Evolutionary conservation across 2,329 filamentous ascomycete genomes (phyloP), one percentile per base, ranked within the genome.

Genomic region (Colletotrichum truncatum): DNA sequence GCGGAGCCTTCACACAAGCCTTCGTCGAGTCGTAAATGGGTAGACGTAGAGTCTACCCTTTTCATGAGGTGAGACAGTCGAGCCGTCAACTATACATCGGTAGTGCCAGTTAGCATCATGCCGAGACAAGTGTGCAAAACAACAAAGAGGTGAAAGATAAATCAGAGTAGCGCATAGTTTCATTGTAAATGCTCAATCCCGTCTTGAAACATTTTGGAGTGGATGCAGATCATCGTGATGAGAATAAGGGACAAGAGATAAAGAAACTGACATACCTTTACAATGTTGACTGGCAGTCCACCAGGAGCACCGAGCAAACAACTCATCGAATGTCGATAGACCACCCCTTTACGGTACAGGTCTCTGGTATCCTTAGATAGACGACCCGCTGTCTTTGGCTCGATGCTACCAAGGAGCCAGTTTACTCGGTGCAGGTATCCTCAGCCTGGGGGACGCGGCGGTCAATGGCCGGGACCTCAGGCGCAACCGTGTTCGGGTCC

Each of bases 201-300:
- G 76, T 78, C 76, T 78, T 77, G 75, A 78, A 78, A 78, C 76
- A 78, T 77, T 64, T 63, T 70, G 70, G 58, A 54, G 52, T 30
- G 55, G 64, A 64, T 45, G 38, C 36, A 56, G 54, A 30, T 70
- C 67, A 70, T 72, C 68, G 70, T 39, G 39, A 10, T 36, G 23
- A 21, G 16, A 25, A 10, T 8, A 28, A 2, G 21, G 18, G 0
- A 16, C 23, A 16, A 34, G 12, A 2, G 10, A 2, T n/a, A 25
- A n/a, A 12, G 2, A 30, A 36, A 6, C 8, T n/a, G 18, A 53
- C 63, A 4, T 56, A 66, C 63, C 48, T 51, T 45, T 60, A 11
- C 2, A 1, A 4, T 28, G 21, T 45, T 48, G 39, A 49, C 34
- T 16, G 7, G 6, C 28, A 23, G 1, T 18, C 16, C 10, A 1